Base-by-base conservation (phyloP, 2,329 filamentous ascomycete genomes). In the Coleophoma eucalyptorum region DNA sequence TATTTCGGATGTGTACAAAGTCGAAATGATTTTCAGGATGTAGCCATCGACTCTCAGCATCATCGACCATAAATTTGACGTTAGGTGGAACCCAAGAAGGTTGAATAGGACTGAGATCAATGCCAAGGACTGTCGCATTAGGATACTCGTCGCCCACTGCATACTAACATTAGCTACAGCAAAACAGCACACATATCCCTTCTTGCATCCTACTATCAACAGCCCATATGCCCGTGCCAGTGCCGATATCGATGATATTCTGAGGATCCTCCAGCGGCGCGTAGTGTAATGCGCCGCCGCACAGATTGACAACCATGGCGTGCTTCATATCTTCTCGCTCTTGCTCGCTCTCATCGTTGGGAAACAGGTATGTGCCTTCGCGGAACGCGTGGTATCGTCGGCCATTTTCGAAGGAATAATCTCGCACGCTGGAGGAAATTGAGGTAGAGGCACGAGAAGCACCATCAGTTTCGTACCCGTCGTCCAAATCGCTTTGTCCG, bases 311-410 rank as follows among this genome's bases (percentile, higher is more conserved):
- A 20, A 50, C 74, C 70, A 79, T 76, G 54, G 71, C 67, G 60
- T 81, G 79, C 58, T 78, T 78, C 70, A 81, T 72, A 42, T 80
- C 77, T 57, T 80, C 74, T 40, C 77, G 68, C 54, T 81, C 78
- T 58, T 81, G 78, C 62, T 82, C 79, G 10, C 73, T 65, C 38
- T 81, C 79, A 53, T 83, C 79, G 50, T 81, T 83, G 34, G 79
- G 79, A 43, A 81, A 79, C 50, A 74, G 75, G 59, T 82, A 82
- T 12, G 64, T 59, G 13, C 76, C 77, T 50, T 77, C 74, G 20
- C 75, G 69, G 57, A 76, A 78, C 38, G 71, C 69, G 58, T 80
- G 78, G 50, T 81, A 81, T 15, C 78, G 71, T n/a, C 78, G 71
- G 26, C 79, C 79, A 54, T 81, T 79, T 57, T 80, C 77, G 50